Conservation (phyloP, 768 basidiomycete species). For the Auriscalpium orientale region DNA sequence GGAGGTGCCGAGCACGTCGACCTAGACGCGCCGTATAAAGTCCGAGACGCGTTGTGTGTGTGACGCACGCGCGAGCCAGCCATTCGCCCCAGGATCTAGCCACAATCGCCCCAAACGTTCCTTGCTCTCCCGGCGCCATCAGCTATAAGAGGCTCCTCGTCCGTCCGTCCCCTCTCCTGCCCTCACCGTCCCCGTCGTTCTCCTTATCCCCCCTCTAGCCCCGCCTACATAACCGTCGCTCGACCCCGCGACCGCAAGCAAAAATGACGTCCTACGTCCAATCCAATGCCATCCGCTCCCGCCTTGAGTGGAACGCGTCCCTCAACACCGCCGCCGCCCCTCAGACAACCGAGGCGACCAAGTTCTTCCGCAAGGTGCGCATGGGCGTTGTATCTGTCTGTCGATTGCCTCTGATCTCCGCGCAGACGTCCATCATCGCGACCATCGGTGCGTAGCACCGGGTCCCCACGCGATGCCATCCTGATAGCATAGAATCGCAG, state of each 20-base stretch:
- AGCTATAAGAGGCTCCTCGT: background rate
- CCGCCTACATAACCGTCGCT: background rate
- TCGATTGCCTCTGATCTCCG: background rate
- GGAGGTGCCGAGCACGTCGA: background rate
- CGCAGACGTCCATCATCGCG: constrained; percentile 95
- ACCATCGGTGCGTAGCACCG: constrained; percentile 70
- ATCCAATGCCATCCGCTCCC: constrained; percentile 44
- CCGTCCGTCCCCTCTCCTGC: background rate
- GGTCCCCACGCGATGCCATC: no score
- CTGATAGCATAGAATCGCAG: constrained; percentile 29
- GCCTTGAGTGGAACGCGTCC: constrained; percentile 88
- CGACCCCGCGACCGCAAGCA: background rate
- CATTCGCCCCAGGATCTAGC: constrained; percentile 2
- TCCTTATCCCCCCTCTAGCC: background rate
- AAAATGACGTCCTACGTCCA: constrained; percentile 15
- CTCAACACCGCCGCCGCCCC: constrained; percentile 69
- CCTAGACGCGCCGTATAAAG: background rate
- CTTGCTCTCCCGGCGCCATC: background rate
- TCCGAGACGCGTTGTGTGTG: constrained; percentile 3
- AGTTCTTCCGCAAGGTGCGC: constrained; percentile 84
- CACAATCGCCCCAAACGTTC: constrained; percentile 6
- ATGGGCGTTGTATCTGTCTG: constrained; percentile 1
- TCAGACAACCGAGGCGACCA: constrained; percentile 69
- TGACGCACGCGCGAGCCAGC: background rate
- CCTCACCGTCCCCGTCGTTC: no score